Conservation (phyloP, 2,329 filamentous ascomycete genomes). For the Botrytis hyacinthi region DNA sequence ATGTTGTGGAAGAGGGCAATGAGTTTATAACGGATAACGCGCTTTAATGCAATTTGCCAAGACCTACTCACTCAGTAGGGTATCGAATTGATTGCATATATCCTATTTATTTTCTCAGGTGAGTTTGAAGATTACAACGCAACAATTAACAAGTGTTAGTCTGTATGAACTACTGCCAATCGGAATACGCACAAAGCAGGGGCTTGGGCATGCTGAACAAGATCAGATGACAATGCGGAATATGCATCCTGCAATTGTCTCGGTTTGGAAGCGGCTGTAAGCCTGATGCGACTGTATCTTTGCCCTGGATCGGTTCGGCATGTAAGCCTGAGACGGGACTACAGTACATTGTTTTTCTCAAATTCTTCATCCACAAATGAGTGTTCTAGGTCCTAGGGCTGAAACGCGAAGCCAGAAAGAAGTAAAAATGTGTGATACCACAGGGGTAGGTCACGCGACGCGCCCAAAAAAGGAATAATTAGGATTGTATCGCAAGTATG, state of each 20-base stretch:
- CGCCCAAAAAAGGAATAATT: background rate
- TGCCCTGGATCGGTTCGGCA: slow-evolving; percentile 7
- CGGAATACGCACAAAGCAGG: background rate
- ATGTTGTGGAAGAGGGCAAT: background rate
- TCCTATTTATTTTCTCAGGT: background rate
- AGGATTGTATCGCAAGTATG: background rate
- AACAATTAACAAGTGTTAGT: background rate
- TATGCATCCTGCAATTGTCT: background rate
- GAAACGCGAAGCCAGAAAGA: background rate
- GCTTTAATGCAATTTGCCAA: background rate
- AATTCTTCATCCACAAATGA: background rate
- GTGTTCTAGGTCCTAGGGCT: background rate
- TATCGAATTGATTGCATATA: background rate
- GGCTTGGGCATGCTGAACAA: background rate
- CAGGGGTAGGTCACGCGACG: background rate
- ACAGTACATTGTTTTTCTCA: background rate
- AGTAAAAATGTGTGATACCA: background rate
- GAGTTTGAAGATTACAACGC: background rate
- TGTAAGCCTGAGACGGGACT: background rate
- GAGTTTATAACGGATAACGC: background rate
- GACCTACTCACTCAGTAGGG: background rate
- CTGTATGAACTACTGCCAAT: background rate
- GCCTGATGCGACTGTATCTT: background rate
- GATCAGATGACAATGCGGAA: background rate
- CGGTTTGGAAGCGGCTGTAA: background rate